Evolutionary conservation across 192 early-diverging fungal genomes (phyloP), one percentile per base, ranked within the genome.

Genomic region (Spizellomyces punctatus): DNA sequence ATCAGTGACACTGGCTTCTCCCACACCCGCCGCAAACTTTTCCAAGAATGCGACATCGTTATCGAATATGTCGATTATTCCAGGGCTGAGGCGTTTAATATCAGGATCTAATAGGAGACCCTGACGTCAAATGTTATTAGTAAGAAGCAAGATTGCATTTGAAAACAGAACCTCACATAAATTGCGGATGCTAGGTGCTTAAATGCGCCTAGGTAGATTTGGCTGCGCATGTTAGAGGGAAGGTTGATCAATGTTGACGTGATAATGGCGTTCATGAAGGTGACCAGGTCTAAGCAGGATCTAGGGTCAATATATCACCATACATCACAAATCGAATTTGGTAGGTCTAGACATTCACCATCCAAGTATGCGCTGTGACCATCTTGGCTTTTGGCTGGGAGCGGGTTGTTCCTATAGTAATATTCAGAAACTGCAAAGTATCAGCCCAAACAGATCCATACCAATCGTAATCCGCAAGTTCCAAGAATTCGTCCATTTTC

Each of bases 401-500:
- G 73, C 92, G 91, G 93, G 50, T n/a, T 54, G 50, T 54, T 36
- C 64, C 47, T 17, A 14, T n/a, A 54, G 50, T 9, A 16, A 41
- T n/a, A 27, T 3, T 16, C 17, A 27, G 60, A 17, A 17, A 5
- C n/a, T 16, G 6, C 16, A 6, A 0, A 62, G 0, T 5, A 41
- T 62, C 8, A 3, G 50, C 49, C 27, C 17, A 55, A 41, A 54
- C n/a, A 46, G 54, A 46, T 8, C 42, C 50, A 43, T 78, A 91
- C 93, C 93, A 95, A 44, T 95, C 91, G 73, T 95, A 95, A 72
- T 92, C 91, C 10, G 89, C 89, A 10, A 92, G 61, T 49, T 94
- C 91, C 36, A 95, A 76, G 63, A 93, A 92, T 42, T 89, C 86
- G 67, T 94, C 92, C 66, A 92, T 85, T 65, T 93, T 95, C 58